Conservation (phyloP, 345 rosid species). For the sweet orange (Citrus sinensis) region DVS_A1.0 CM039165.1:35598501-35599000, state of each 20-base stretch:
- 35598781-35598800: conserved; percentile 17
- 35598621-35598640: conserved; percentile 99
- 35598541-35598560: conserved; percentile 35
- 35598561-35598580: conserved; percentile 62
- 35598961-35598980: conserved; percentile 59
- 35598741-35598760: conserved; percentile 91
- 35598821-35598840: conserved; percentile 21
- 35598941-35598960: conserved; percentile 53
- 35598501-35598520: conserved; percentile 13
- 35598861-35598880: conserved; percentile 59
- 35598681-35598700: conserved; percentile 99
- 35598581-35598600: conserved; percentile 69
- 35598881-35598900: conserved; percentile 77
- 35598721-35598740: conserved; percentile 69
- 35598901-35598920: conserved; percentile 88
- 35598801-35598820: not conserved
- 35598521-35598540: conserved; percentile 11
- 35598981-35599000: conserved; percentile 63
- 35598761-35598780: conserved; percentile 4
- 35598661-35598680: conserved; percentile 99
- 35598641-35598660: conserved; percentile 96
- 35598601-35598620: conserved; percentile 91
- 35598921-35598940: conserved; percentile 82
- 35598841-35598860: conserved; percentile 69
- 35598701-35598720: conserved; percentile 67